Percentiles rank a stretch among this genome's conserved stretches.
Evolutionary conservation across 2,329 filamentous ascomycete genomes (phyloP).

Genomic region (Raffaelea deltoideospora): DNA sequence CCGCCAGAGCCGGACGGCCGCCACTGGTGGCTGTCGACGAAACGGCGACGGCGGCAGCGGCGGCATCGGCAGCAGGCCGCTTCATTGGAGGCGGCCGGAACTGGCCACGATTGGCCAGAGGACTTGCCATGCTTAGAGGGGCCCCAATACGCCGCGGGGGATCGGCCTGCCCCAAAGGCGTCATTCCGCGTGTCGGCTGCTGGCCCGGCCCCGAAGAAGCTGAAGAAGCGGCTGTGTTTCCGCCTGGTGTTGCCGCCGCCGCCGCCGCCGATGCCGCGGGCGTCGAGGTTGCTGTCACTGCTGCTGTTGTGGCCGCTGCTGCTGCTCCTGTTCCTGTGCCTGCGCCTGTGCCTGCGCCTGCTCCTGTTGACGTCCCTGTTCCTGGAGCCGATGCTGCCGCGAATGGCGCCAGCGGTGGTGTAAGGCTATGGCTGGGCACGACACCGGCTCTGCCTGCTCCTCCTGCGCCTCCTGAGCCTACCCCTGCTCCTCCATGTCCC

Average conservation of each 20-base stretch:
- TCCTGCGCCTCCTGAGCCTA: too few relatives aligned
- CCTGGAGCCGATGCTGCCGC: too few relatives aligned
- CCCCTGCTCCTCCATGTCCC: too few relatives aligned
- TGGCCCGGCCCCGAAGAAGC: background rate
- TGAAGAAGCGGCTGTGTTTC: constrained; percentile 9
- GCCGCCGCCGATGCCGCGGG: constrained; percentile 12
- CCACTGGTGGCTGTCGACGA: constrained; percentile 11
- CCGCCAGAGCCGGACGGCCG: constrained; percentile 30
- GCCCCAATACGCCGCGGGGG: constrained; percentile 42
- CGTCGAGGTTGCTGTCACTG: background rate
- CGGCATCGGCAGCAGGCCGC: constrained; percentile 22
- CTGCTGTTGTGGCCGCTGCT: too few relatives aligned
- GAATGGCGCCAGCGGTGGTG: too few relatives aligned
- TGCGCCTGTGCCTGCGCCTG: too few relatives aligned
- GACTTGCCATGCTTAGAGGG: constrained; percentile 37
- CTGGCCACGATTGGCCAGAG: constrained; percentile 40
- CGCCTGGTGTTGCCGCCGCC: constrained; percentile 23
- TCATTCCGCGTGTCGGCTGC: background rate
- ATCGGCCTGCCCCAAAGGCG: constrained; percentile 20
- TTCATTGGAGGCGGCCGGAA: constrained; percentile 47
- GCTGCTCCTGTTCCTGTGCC: too few relatives aligned
- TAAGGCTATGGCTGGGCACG: too few relatives aligned
- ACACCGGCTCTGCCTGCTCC: too few relatives aligned
- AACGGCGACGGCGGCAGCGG: constrained; percentile 14
- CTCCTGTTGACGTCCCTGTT: too few relatives aligned